Evolutionary conservation across 169 alveolate species (phyloP).

Genomic region (Eimeria zaria): DNA sequence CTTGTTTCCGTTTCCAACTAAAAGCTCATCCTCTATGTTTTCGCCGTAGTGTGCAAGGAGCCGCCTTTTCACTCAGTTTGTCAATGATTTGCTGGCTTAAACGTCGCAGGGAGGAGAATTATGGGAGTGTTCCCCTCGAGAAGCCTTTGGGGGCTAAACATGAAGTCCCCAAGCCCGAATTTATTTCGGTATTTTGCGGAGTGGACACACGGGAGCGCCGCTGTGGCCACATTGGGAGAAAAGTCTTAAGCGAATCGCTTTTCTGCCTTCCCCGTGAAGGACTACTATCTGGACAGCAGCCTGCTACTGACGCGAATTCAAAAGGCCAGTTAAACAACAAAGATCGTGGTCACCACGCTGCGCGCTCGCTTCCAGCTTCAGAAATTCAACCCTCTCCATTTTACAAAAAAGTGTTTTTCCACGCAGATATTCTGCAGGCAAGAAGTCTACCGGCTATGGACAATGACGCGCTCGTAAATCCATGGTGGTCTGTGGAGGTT

Average conservation of each 20-base stretch:
- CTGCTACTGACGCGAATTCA: neutral
- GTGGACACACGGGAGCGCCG: conserved; percentile 56
- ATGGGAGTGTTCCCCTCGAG: neutral
- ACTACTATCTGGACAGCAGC: neutral
- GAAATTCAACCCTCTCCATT: conserved; percentile 27
- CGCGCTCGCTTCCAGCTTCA: neutral
- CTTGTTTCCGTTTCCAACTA: neutral
- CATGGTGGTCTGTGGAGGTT: conserved; percentile 71
- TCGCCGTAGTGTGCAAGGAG: neutral
- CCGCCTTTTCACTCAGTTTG: neutral
- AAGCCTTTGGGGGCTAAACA: neutral
- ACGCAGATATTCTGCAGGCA: conserved; percentile 76
- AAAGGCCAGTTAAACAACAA: too few species aligned
- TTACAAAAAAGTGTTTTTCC: conserved; percentile 59
- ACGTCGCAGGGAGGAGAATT: conserved; percentile 11
- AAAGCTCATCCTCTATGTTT: neutral
- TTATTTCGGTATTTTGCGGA: conserved; percentile 58
- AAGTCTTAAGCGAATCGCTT: conserved; percentile 30
- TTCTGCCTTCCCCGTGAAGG: conserved; percentile 10
- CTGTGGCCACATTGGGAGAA: conserved; percentile 52
- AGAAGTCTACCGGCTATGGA: conserved; percentile 77
- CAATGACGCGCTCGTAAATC: conserved; percentile 72
- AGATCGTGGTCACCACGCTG: neutral
- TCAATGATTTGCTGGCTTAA: neutral
- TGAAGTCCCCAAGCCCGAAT: conserved; percentile 40